Evolutionary conservation across 805 yeast species (phyloP), one percentile per base, ranked within the genome.

Genomic region (Kodamaea restingae): DNA sequence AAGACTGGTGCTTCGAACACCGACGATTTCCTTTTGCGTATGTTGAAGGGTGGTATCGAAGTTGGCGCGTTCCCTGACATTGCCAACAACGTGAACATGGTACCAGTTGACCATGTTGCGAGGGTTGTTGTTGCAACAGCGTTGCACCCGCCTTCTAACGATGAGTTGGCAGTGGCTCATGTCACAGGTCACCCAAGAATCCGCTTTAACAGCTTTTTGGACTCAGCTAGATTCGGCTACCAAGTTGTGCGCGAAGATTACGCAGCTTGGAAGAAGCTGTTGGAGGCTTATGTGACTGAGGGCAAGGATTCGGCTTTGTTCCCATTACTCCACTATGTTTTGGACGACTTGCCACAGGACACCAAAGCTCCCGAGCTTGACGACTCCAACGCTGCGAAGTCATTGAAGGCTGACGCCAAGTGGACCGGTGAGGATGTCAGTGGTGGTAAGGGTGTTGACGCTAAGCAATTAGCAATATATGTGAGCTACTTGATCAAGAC

Each of bases 151-250:
- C 85, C 93, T 17, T 53, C 55, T 28, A 51, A 62, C 15, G 67
- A 67, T 11, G 71, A 66, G 36, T 63, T 80, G 31, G 66, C 81
- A 1, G 98, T 95, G 30, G 88, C 88, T 2, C 98, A 93, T 32
- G 97, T 93, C n/a, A 93, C 98, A 4, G 95, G 91, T 17, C 98
- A 93, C 53, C 99, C 99, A 44, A 80, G 98, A 59, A 80, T 88
- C 43, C 68, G 76, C 30, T 84, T 90, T 67, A 81, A 78, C 53
- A 80, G 84, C 48, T 91, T 80, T 66, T 65, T 93, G 49, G 55
- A 81, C 7, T 70, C 90, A 55, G 63, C 70, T 40, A 58, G 65
- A 10, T 91, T 78, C 52, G 98, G 98, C 7, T 95, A 86, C 63
- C 53, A 70, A 15, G 78, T 85, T 34, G 62, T 66, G 43, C 68